These are phyloP conservation scores for Spizellomyces punctatus DNA, from an alignment of 192 early-diverging fungal species.

Conservation along the genomic window DNA sequence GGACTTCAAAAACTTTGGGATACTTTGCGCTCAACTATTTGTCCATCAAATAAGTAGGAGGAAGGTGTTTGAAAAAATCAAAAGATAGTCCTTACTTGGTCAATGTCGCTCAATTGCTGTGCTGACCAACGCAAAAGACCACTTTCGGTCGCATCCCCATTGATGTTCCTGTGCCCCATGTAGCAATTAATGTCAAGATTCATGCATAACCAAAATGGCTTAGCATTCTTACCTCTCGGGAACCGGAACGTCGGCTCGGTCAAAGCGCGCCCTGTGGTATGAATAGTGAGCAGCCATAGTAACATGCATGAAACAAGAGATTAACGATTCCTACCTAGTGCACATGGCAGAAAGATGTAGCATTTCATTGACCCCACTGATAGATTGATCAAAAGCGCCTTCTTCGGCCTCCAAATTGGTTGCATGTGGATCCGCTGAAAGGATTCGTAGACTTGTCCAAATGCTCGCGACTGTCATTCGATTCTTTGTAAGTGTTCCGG, in stretches of 20 bases:
- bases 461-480: slow-evolving; percentile 95
- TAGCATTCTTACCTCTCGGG: slow-evolving; percentile 53
- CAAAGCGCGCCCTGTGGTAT: slow-evolving; percentile 79
- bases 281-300: no score
- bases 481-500: slow-evolving; percentile 94
- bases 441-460: slow-evolving; percentile 78
- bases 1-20: slow-evolving; percentile 92
- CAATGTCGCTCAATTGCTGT: slow-evolving; percentile 70
- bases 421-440: slow-evolving; percentile 38
- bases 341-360: slow-evolving; percentile 81
- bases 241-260: slow-evolving; percentile 85
- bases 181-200: no score
- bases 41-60: no score
- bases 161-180: slow-evolving; percentile 37
- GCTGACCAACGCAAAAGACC: slow-evolving; percentile 85
- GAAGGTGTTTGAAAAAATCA: no score
- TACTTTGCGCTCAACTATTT: slow-evolving; percentile 44
- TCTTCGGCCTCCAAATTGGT: slow-evolving; percentile 29
- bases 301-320: no score
- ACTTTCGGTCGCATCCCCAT: slow-evolving; percentile 95
- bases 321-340: slow-evolving; percentile 29
- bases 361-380: slow-evolving; percentile 72
- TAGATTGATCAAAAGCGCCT: slow-evolving; percentile 43
- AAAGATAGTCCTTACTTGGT: slow-evolving; percentile 49
- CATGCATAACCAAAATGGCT: no score